Percentiles rank a stretch among this genome's conserved stretches.
phyloP scores from a whole-genome alignment of 2,329 filamentous ascomycete species.

The Pseudohalonectria lignicola region DNA sequence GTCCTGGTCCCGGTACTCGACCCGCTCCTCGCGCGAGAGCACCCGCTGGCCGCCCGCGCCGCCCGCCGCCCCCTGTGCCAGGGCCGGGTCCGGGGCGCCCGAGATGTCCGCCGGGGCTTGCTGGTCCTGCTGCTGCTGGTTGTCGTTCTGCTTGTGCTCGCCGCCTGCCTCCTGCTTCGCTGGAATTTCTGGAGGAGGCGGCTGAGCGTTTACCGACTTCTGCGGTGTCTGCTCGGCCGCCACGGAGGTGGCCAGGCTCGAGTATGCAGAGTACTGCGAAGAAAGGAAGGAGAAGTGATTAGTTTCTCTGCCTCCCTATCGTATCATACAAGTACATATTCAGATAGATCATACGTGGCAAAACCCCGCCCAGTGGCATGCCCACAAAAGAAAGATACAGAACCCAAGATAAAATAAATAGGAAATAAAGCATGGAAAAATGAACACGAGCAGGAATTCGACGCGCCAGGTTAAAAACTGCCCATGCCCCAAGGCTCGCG shows the following conservation, averaged over 20 bases:
- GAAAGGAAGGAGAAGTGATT: too few species aligned
- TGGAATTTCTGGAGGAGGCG: constrained; percentile 5
- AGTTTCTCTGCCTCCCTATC: too few species aligned
- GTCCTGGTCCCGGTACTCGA: constrained; percentile 92
- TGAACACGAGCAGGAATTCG: too few species aligned
- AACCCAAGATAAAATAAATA: too few species aligned
- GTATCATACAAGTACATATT: too few species aligned
- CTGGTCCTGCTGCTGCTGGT: constrained; percentile 16
- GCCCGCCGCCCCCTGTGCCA: not conserved
- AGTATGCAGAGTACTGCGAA: constrained; percentile 38
- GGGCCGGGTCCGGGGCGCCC: constrained; percentile 32
- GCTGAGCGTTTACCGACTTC: constrained; percentile 8
- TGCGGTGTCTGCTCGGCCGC: constrained; percentile 11
- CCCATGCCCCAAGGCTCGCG: too few species aligned
- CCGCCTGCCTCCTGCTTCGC: constrained; percentile 3
- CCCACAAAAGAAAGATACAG: too few species aligned
- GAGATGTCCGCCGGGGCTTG: constrained; percentile 22
- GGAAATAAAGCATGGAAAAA: too few species aligned
- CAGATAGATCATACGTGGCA: too few species aligned
- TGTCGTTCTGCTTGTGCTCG: constrained; percentile 2
- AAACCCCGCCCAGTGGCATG: too few species aligned
- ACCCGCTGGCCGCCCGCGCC: constrained; percentile 30
- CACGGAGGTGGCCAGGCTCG: constrained; percentile 13
- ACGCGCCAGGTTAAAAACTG: constrained; percentile 1
- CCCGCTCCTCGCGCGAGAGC: constrained; percentile 58